Evolutionary conservation across 805 yeast species (phyloP), one percentile per base, ranked within the genome.

Genomic region (Candida maesae): DNA sequence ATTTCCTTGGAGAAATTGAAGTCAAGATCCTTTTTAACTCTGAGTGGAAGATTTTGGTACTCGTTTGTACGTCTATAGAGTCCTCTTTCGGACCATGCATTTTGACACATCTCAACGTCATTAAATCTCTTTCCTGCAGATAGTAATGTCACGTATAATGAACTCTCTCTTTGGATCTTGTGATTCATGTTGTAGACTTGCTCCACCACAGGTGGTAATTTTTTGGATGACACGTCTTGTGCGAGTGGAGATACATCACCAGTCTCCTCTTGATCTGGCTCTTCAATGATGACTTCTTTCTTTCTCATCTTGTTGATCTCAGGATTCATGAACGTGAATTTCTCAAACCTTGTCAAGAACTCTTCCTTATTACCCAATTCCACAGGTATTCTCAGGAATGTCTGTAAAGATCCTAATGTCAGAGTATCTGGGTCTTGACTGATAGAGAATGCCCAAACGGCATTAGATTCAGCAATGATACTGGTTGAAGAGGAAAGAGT

Each of bases 61-160:
- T 50, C 47, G 0, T 35, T 18, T 0, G 84, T 70, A 44, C 76
- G 76, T 38, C 96, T 68, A 63, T 73, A 88, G 17, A 58, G 46
- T 2, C 96, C 96, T 53, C 97, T 74, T 53, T 85, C 95, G 2
- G 64, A 60, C 95, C 96, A 89, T 1, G 85, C 67, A 19, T 63
- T 60, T 41, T 78, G 78, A 4, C 89, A 90, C 55, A 83, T 76
- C 0, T 66, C 67, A 30, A 71, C 59, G 51, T 81, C 74, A 29
- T 70, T 67, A 53, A 74, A 74, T 35, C 68, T 66, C 11, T 73
- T 71, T 1, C 91, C 85, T 1, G 91, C 91, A 46, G 51, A 61
- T 20, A 41, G 53, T 42, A 33, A 36, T 9, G 42, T 56, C 7
- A 44, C 45, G 39, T 45, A 56, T 4, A 48, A 37, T 20, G 44